Evolutionary conservation across 371 early-diverging fungal genomes (phyloP).

Genomic region (Funneliformis caledonium): DNA sequence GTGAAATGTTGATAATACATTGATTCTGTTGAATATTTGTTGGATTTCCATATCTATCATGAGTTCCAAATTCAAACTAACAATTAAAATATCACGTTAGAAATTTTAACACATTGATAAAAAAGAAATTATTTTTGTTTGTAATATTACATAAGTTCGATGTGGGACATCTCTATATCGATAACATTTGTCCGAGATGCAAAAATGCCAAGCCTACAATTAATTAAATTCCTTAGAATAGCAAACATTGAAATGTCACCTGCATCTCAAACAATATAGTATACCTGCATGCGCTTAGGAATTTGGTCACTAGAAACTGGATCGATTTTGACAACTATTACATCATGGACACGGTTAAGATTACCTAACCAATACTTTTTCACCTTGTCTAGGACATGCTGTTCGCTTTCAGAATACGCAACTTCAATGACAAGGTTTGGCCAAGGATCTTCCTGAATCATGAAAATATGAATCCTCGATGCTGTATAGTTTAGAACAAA

Average conservation of each 20-base stretch:
- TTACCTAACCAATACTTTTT: slow-evolving; percentile 16
- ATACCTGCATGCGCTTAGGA: slow-evolving; percentile 29
- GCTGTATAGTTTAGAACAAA: neutral
- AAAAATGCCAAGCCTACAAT: slow-evolving; percentile 36
- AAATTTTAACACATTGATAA: slow-evolving; percentile 6
- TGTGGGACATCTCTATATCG: neutral
- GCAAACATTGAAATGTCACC: slow-evolving; percentile 14
- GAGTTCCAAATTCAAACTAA: too few species aligned
- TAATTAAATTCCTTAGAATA: slow-evolving; percentile 34
- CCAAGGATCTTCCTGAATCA: slow-evolving; percentile 29
- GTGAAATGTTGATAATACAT: too few species aligned
- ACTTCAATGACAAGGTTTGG: slow-evolving; percentile 32
- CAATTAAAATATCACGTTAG: too few species aligned
- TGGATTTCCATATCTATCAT: too few species aligned
- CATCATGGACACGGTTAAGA: slow-evolving; percentile 26
- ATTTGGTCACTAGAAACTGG: slow-evolving; percentile 12
- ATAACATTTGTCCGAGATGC: neutral
- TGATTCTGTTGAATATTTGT: too few species aligned
- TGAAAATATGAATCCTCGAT: slow-evolving; percentile 1
- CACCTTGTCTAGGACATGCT: slow-evolving; percentile 23
- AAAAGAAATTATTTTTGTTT: slow-evolving; percentile 22
- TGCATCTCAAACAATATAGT: slow-evolving; percentile 16
- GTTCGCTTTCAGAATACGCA: slow-evolving; percentile 3
- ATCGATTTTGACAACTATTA: slow-evolving; percentile 32
- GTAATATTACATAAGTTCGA: slow-evolving; percentile 35